Evolutionary conservation across 2,329 filamentous ascomycete genomes (phyloP).

Genomic region (Diaporthe ilicicola): DNA sequence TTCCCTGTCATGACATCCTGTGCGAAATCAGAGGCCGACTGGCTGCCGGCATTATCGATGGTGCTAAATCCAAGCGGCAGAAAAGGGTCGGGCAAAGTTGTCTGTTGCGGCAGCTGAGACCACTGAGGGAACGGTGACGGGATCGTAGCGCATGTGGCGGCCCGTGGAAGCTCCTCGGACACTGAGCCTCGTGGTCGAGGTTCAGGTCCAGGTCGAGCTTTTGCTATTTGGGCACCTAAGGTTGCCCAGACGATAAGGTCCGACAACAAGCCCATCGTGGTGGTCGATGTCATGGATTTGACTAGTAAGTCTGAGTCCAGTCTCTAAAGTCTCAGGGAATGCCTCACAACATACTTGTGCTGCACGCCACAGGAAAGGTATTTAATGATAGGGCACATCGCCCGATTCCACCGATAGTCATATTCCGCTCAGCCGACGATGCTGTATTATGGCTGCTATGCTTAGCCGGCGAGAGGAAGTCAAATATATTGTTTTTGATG

Average conservation of each 20-base stretch:
- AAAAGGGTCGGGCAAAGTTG: conserved; percentile 54
- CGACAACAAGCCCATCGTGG: not conserved
- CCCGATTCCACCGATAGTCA: not conserved
- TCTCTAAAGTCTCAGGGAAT: not conserved
- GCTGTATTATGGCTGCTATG: not conserved
- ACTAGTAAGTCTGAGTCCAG: not conserved
- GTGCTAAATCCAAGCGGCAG: conserved; percentile 50
- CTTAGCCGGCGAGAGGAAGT: not conserved
- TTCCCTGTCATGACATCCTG: conserved; percentile 48
- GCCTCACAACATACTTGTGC: not conserved
- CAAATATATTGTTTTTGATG: not conserved
- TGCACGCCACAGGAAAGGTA: not conserved
- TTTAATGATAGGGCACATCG: not conserved
- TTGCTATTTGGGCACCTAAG: not conserved
- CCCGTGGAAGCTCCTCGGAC: conserved; percentile 3
- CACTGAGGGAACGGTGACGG: conserved; percentile 46
- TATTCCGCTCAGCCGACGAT: not conserved
- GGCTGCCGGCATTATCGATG: conserved; percentile 43
- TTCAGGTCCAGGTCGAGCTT: not conserved
- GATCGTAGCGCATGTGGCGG: conserved; percentile 36
- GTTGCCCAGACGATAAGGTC: not conserved
- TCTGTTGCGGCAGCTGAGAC: conserved; percentile 46
- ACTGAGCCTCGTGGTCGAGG: not conserved
- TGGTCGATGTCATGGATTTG: not conserved
- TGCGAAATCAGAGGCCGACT: conserved; percentile 40